Evolutionary conservation across 768 basidiomycete species (phyloP).

Genomic region (Leccinum sublutescens): DNA sequence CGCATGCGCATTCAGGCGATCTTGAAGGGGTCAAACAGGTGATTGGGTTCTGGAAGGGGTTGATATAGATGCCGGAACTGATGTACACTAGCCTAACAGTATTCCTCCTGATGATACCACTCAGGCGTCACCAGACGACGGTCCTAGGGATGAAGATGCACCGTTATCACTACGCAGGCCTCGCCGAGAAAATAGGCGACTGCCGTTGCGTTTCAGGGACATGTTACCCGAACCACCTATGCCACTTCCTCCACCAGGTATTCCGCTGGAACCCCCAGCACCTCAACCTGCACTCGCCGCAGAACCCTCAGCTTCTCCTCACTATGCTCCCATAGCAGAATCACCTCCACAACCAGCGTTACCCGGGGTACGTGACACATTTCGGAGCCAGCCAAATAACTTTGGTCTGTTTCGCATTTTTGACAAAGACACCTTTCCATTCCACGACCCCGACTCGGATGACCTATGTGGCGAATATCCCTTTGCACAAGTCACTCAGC

Average conservation of each 20-base stretch:
- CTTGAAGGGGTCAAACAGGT: not conserved
- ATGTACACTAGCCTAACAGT: not conserved
- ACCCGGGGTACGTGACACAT: not conserved
- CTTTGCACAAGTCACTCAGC: not conserved
- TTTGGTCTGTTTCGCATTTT: not conserved
- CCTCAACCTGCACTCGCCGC: not conserved
- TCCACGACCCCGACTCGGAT: not conserved
- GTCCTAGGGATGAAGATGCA: not conserved
- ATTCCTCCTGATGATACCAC: not conserved
- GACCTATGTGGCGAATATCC: not conserved
- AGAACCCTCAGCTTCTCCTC: not conserved
- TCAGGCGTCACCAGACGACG: not conserved
- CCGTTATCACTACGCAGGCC: not conserved
- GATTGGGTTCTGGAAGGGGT: not conserved
- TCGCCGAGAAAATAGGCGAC: not conserved
- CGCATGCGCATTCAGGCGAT: not conserved
- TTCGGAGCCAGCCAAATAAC: not conserved
- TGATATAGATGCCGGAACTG: not conserved
- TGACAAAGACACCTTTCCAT: not conserved
- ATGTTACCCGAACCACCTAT: not conserved
- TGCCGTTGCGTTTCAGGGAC: not conserved
- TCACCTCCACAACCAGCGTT: not conserved
- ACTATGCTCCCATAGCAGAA: not conserved
- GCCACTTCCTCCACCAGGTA: not conserved
- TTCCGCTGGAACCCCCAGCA: not conserved